Conservation (phyloP, 768 basidiomycete species). For the Podaxis pistillaris region DNA sequence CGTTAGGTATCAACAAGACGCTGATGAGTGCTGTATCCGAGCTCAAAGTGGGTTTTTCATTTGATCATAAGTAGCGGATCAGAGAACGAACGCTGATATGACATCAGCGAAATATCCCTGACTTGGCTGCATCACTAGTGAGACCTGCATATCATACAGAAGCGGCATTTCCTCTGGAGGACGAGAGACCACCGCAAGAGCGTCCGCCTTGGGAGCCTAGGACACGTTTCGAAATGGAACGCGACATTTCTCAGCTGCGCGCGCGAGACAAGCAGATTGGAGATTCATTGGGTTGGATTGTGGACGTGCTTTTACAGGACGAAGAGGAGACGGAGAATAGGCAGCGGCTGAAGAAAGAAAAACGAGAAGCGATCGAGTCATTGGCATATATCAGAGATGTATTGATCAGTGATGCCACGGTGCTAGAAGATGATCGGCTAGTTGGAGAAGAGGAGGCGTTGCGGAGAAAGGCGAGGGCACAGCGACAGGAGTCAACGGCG, state of each 20-base stretch:
- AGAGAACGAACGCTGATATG: slow-evolving; percentile 14
- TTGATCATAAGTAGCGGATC: neutral
- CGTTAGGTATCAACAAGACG: slow-evolving; percentile 80
- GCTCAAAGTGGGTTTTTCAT: slow-evolving; percentile 51
- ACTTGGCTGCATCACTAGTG: slow-evolving; percentile 67
- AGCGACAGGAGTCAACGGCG: slow-evolving; percentile 22
- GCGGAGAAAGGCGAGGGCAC: slow-evolving; percentile 32
- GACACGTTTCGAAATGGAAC: slow-evolving; percentile 68
- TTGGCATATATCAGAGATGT: slow-evolving; percentile 78
- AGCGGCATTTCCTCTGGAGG: slow-evolving; percentile 59
- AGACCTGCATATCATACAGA: slow-evolving; percentile 50
- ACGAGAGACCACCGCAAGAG: slow-evolving; percentile 56
- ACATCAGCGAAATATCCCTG: slow-evolving; percentile 78
- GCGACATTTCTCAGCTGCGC: slow-evolving; percentile 53
- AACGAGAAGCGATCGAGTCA: slow-evolving; percentile 69
- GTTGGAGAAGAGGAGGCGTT: slow-evolving; percentile 50
- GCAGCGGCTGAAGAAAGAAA: slow-evolving; percentile 39
- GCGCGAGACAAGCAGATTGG: slow-evolving; percentile 64
- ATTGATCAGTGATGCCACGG: slow-evolving; percentile 49
- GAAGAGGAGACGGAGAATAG: slow-evolving; percentile 40
- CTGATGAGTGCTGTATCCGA: slow-evolving; percentile 80
- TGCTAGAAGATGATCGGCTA: slow-evolving; percentile 67
- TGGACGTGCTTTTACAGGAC: slow-evolving; percentile 66
- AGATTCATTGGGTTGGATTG: slow-evolving; percentile 70
- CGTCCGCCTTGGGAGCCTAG: slow-evolving; percentile 69